These are phyloP conservation scores for Dactylellina parvicollis DNA, from an alignment of 2,329 filamentous ascomycete species.

Conservation along the genomic window DNA sequence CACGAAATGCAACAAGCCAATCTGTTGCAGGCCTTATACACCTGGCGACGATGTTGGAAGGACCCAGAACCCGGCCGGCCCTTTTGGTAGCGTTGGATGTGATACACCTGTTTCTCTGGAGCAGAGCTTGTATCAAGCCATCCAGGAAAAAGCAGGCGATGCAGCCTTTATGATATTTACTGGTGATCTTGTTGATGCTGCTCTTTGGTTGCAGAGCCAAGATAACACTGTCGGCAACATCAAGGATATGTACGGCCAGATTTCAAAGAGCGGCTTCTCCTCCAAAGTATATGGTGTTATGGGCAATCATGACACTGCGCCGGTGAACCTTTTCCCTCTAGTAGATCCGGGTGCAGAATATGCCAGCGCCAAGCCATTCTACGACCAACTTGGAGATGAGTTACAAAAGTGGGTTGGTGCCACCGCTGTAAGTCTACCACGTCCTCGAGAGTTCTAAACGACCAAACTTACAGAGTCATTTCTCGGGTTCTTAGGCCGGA, in stretches of 20 bases:
- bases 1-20: slow-evolving; percentile 69
- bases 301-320: slow-evolving; percentile 69
- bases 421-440: slow-evolving; percentile 28
- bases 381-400: slow-evolving; percentile 25
- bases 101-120: slow-evolving; percentile 67
- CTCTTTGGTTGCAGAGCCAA: slow-evolving; percentile 64
- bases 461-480: too few species aligned
- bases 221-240: slow-evolving; percentile 60
- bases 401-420: slow-evolving; percentile 42
- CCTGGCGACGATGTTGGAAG: slow-evolving; percentile 65
- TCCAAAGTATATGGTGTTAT: slow-evolving; percentile 66
- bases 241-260: slow-evolving; percentile 64
- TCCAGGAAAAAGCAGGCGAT: slow-evolving; percentile 59
- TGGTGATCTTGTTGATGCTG: slow-evolving; percentile 69
- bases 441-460: neutral
- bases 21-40: slow-evolving; percentile 69
- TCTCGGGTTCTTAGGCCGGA: slow-evolving; percentile 13
- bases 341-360: slow-evolving; percentile 55
- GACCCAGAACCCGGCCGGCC: slow-evolving; percentile 66
- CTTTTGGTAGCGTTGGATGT: slow-evolving; percentile 67
- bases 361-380: slow-evolving; percentile 32
- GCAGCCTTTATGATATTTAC: slow-evolving; percentile 70
- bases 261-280: slow-evolving; percentile 61
- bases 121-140: slow-evolving; percentile 65
- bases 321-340: slow-evolving; percentile 67